Percentiles rank a stretch among this genome's conserved stretches.
Conservation (phyloP, 169 alveolate species). For the Babesia sp. region DNA sequence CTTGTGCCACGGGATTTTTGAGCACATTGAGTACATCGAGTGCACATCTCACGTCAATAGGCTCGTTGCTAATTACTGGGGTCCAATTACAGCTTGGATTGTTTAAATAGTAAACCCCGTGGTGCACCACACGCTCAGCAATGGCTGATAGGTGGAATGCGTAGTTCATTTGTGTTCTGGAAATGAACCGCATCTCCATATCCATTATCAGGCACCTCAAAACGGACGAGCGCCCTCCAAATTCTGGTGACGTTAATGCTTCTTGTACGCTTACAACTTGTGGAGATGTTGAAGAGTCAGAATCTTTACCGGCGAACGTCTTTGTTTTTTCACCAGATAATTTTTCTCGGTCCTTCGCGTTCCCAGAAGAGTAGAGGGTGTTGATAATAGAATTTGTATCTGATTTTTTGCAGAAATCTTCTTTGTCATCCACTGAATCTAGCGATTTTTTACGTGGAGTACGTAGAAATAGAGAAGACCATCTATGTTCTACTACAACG, state of each 20-base stretch:
- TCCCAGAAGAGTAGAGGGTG: neutral
- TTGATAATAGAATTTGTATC: neutral
- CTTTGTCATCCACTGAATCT: too few species aligned
- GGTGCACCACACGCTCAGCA: slow-evolving; percentile 32
- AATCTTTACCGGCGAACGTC: neutral
- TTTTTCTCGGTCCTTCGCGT: neutral
- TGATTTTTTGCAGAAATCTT: too few species aligned
- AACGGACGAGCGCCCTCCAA: slow-evolving; percentile 28
- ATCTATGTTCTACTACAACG: slow-evolving; percentile 38
- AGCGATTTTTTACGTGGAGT: neutral
- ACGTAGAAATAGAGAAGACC: slow-evolving; percentile 30
- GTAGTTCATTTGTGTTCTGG: slow-evolving; percentile 41
- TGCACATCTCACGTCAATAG: neutral
- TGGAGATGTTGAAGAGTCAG: neutral
- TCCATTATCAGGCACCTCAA: slow-evolving; percentile 23
- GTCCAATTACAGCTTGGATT: neutral
- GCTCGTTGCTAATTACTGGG: slow-evolving; percentile 28
- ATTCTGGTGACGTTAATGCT: slow-evolving; percentile 13
- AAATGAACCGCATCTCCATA: slow-evolving; percentile 10
- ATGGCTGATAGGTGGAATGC: slow-evolving; percentile 35
- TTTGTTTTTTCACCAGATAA: neutral
- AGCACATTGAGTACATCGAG: neutral
- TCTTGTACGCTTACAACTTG: slow-evolving; percentile 1
- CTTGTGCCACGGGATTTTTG: neutral
- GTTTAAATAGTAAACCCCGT: slow-evolving; percentile 19